Percentiles rank a stretch among this genome's conserved stretches.
Conservation (phyloP, 768 basidiomycete genomes). For the Lactifluus hygrophoroides region DNA sequence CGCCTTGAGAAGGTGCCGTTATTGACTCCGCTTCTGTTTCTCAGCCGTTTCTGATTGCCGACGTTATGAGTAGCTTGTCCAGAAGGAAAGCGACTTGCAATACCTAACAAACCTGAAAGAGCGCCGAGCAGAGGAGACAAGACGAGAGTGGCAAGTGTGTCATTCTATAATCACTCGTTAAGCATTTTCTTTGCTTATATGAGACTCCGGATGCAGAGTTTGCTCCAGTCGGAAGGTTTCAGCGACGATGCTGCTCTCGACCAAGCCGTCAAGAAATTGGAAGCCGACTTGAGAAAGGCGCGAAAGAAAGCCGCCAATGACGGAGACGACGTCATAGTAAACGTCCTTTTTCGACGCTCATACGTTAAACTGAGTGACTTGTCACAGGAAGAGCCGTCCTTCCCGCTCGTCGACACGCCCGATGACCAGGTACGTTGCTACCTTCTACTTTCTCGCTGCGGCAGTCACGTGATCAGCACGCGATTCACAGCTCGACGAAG, state of each 20-base stretch:
- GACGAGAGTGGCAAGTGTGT: conserved; percentile 68
- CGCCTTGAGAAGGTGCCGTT: conserved; percentile 69
- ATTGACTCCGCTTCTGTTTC: neutral
- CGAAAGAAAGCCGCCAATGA: conserved; percentile 70
- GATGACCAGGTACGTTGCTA: conserved; percentile 65
- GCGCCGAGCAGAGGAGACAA: conserved; percentile 46
- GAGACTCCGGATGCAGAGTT: conserved; percentile 34
- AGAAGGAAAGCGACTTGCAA: conserved; percentile 71
- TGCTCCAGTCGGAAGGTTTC: conserved; percentile 60
- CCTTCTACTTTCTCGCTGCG: neutral
- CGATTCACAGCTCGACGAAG: conserved; percentile 65
- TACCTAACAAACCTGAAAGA: conserved; percentile 59
- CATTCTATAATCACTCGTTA: neutral
- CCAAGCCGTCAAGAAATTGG: conserved; percentile 79
- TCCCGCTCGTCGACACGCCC: conserved; percentile 85
- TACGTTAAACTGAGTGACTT: neutral
- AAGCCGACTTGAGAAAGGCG: conserved; percentile 63
- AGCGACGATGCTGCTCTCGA: conserved; percentile 74
- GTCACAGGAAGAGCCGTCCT: conserved; percentile 65
- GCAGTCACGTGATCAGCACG: neutral
- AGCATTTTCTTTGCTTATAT: neutral
- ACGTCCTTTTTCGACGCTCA: neutral
- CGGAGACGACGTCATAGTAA: conserved; percentile 51
- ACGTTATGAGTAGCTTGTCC: conserved; percentile 40
- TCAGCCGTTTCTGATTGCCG: neutral